A percentile compares a stretch with the other conserved stretches of the same genome.
Evolutionary conservation across 805 yeast genomes (phyloP).

Genomic region (Yamadazyma akitaensis): DNA sequence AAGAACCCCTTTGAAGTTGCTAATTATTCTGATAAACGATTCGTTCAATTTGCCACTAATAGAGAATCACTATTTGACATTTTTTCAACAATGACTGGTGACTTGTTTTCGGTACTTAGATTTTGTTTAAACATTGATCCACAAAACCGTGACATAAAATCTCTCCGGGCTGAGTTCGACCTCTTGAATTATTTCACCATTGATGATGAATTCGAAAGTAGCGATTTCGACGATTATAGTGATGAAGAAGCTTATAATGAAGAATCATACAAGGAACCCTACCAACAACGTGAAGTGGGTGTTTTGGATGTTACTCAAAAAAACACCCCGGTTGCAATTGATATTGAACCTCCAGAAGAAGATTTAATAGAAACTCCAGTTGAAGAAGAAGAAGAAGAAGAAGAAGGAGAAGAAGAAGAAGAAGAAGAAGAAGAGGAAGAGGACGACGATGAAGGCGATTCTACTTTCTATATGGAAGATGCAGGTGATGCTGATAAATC

Average conservation of each 20-base stretch:
- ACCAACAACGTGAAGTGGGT: background rate
- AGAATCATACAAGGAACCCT: background rate
- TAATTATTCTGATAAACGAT: constrained; percentile 73
- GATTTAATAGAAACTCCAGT: background rate
- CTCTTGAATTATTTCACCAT: constrained; percentile 69
- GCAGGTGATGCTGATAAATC: constrained; percentile 12
- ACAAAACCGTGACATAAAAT: constrained; percentile 64
- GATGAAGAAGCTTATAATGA: constrained; percentile 14
- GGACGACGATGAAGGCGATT: constrained; percentile 13
- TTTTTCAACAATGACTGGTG: constrained; percentile 84
- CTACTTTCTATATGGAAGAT: constrained; percentile 16
- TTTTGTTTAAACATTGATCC: constrained; percentile 83
- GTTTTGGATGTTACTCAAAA: background rate
- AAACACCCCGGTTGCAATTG: background rate
- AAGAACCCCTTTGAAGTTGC: constrained; percentile 86
- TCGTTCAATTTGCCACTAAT: constrained; percentile 79
- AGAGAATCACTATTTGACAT: constrained; percentile 90
- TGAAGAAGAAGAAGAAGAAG: no score
- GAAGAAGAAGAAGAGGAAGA: constrained; percentile 5
- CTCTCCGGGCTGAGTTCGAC: constrained; percentile 58
- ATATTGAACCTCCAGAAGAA: background rate
- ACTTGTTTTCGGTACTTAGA: constrained; percentile 80
- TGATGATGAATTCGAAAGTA: constrained; percentile 59
- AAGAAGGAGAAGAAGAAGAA: background rate
- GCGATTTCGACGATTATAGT: constrained; percentile 51